Conservation (phyloP, 192 early-diverging fungal species). For the Endogone sp. region DNA sequence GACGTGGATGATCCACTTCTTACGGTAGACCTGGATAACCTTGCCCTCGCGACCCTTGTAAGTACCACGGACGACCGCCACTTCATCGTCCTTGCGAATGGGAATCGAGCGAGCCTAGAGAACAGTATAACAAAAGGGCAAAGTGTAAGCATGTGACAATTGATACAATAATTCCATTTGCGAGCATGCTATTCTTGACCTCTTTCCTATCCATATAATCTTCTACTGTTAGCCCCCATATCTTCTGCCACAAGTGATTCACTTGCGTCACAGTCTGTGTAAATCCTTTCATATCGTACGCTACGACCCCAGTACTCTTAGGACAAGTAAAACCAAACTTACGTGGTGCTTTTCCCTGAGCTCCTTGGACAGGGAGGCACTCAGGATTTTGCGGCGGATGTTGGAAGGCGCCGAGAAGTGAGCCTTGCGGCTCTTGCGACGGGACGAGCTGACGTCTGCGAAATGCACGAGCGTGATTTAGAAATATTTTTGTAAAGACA, state of each 20-base stretch:
- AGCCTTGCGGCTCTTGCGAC: slow-evolving; percentile 94
- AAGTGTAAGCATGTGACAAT: background rate
- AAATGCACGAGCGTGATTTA: background rate
- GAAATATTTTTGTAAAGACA: too few relatives aligned
- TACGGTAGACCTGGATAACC: slow-evolving; percentile 95
- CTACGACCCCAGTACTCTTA: background rate
- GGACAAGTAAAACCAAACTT: slow-evolving; percentile 25
- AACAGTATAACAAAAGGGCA: slow-evolving; percentile 4
- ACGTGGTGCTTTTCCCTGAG: slow-evolving; percentile 95
- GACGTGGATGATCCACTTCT: slow-evolving; percentile 99
- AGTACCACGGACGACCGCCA: slow-evolving; percentile 90
- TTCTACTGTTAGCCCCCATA: too few relatives aligned
- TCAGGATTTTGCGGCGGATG: slow-evolving; percentile 96
- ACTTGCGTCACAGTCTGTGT: too few relatives aligned
- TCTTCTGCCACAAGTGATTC: too few relatives aligned
- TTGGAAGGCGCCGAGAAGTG: slow-evolving; percentile 97
- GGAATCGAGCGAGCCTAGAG: slow-evolving; percentile 86
- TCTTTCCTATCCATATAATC: background rate
- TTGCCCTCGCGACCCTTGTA: slow-evolving; percentile 98
- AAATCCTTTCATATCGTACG: too few relatives aligned
- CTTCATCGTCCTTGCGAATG: slow-evolving; percentile 97
- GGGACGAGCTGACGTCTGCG: slow-evolving; percentile 81
- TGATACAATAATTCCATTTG: background rate
- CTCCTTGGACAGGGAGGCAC: slow-evolving; percentile 95
- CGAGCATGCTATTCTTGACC: background rate